Evolutionary conservation across 495 filamentous ascomycete genomes (phyloP), one percentile per base, ranked within the genome.

Genomic region (Penicillium nucicola): DNA sequence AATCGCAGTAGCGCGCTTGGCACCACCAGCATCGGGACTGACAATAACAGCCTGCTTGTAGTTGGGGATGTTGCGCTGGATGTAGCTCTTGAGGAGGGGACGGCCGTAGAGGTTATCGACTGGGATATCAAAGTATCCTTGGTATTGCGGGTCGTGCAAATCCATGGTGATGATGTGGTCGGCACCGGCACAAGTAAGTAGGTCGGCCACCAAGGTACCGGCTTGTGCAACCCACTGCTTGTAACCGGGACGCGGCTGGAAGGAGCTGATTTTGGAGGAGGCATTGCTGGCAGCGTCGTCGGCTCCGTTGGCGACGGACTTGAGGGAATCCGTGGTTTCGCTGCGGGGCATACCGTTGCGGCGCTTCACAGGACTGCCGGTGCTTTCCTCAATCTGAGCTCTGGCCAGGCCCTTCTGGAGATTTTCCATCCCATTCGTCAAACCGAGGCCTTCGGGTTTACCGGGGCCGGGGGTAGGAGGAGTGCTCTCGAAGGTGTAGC

Each of bases 201-300:
- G 81, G 65, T 97, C 91, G 18, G 93, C 93, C 17, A 98, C 88
- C 55, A 98, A 78, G 14, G 93, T 97, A 42, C 93, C 93, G 38
- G 93, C 92, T 71, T 97, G 93, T 19, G 93, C 93, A 56, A 98
- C 91, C 93, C 95, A 97, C 75, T 95, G 89, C 70, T 92, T 95
- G 65, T 97, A 98, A 13, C 93, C 93, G 1, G 90, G 88, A 55
- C 90, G 89, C 1, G 90, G 85, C 55, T 87, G 74, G 71, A 96
- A 96, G 33, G 77, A 50, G 42, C 62, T 67, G 35, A 74, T 72
- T 57, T 77, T 81, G 15, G 71, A 65, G 17, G 65, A 60, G 34
- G 74, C 53, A 37, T 76, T 67, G 23, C 74, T 76, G 47, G 85
- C 79, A 48, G 86, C 78, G 53, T 84, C 78, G 13, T 79, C 77